These are phyloP conservation scores for Diutina rugosa DNA, from an alignment of 1,139 yeast species.

Conservation along the genomic window DNA sequence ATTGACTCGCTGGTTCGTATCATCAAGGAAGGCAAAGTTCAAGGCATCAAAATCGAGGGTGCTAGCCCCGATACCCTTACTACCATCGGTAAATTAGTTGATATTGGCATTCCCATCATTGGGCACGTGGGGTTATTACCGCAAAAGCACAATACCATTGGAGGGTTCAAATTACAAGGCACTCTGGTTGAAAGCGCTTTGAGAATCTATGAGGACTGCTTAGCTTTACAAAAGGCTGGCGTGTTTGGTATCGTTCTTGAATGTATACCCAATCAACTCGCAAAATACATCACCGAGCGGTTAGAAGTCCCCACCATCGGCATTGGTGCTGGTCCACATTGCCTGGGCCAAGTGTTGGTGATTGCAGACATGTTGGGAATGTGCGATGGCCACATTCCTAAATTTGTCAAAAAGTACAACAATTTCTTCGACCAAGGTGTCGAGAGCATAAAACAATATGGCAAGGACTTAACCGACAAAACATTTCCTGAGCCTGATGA, in stretches of 20 bases:
- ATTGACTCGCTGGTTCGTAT: constrained; percentile 47
- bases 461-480: constrained; percentile 39
- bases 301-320: constrained; percentile 78
- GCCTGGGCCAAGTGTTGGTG: constrained; percentile 87
- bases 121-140: constrained; percentile 94
- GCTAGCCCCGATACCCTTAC: constrained; percentile 37
- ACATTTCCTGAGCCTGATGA: constrained; percentile 47
- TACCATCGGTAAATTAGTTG: constrained; percentile 34
- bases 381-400: constrained; percentile 41
- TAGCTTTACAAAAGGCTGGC: constrained; percentile 63
- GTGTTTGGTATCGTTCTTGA: constrained; percentile 68
- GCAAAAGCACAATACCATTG: constrained; percentile 63
- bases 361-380: constrained; percentile 75
- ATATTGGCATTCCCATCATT: constrained; percentile 76
- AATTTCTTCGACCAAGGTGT: constrained; percentile 38
- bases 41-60: constrained; percentile 83
- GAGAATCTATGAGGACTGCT: constrained; percentile 54
- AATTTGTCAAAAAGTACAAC: constrained; percentile 65
- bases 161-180: constrained; percentile 89
- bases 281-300: constrained; percentile 45
- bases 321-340: constrained; percentile 82
- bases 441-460: constrained; percentile 40
- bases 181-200: constrained; percentile 41
- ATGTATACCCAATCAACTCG: constrained; percentile 75
- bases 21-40: constrained; percentile 52